phyloP scores from a whole-genome alignment of 331 rosid genomes.

The Rosa hybrid region DNA sequence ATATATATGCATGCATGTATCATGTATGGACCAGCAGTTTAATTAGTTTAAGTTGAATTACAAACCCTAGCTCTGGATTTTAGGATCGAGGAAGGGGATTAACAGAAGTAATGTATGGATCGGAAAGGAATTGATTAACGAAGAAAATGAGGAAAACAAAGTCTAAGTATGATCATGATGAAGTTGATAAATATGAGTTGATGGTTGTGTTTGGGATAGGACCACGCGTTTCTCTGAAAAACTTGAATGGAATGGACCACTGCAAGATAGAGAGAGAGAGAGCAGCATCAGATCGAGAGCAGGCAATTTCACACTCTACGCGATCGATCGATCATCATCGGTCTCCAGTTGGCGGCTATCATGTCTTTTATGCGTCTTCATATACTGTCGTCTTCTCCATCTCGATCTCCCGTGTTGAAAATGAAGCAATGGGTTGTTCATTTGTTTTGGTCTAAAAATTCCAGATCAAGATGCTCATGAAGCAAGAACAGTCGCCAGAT shows the following conservation, averaged over 20 bases:
- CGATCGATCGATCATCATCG: not conserved
- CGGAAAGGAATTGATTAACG: not conserved
- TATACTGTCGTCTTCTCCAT: not conserved
- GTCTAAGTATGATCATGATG: not conserved
- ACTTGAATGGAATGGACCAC: constrained; percentile 12
- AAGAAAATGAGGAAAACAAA: not conserved
- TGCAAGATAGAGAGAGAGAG: not conserved
- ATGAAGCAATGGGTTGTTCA: not conserved
- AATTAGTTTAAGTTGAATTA: not conserved
- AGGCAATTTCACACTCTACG: constrained; percentile 13
- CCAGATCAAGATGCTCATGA: not conserved
- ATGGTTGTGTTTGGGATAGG: not conserved
- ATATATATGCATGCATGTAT: constrained; percentile 4
- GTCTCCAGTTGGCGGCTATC: constrained; percentile 30
- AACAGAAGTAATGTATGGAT: not conserved
- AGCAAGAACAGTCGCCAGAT: not conserved
- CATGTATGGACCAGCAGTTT: constrained; percentile 1
- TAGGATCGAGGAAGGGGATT: not conserved
- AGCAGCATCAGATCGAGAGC: not conserved
- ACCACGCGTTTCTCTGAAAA: constrained; percentile 8
- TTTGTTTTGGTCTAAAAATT: not conserved
- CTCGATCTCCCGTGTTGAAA: not conserved
- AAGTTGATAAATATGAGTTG: not conserved
- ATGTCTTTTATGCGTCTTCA: constrained; percentile 16
- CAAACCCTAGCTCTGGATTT: not conserved